phyloP scores from a whole-genome alignment of 2,329 filamentous ascomycete species.

The Cercospora zeina region DNA sequence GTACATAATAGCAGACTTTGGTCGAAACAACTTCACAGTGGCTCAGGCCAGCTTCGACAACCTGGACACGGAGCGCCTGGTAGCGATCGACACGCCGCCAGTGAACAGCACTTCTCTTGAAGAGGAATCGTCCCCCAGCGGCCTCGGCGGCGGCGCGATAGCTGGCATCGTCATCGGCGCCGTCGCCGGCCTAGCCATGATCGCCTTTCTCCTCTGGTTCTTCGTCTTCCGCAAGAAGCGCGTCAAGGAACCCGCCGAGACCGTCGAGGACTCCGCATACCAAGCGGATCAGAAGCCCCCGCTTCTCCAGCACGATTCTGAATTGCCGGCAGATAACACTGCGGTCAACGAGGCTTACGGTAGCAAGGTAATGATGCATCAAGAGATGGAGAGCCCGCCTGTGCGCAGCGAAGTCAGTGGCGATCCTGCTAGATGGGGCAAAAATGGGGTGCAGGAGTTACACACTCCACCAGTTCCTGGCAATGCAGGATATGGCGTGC shows the following conservation, averaged over 20 bases:
- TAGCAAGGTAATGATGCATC: constrained; percentile 3
- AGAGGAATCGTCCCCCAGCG: constrained; percentile 34
- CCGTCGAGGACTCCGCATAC: not conserved
- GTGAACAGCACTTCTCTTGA: not conserved
- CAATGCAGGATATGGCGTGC: constrained; percentile 1
- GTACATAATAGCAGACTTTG: constrained; percentile 36
- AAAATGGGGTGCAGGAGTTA: constrained; percentile 10
- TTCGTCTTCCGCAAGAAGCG: constrained; percentile 44
- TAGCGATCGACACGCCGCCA: constrained; percentile 14
- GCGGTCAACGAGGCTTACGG: constrained; percentile 13
- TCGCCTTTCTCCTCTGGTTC: constrained; percentile 47
- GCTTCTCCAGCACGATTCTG: not conserved
- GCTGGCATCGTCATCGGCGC: constrained; percentile 87
- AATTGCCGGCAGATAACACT: constrained; percentile 5
- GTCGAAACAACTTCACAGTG: constrained; percentile 33
- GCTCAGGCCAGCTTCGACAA: constrained; percentile 29
- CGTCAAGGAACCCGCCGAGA: not conserved
- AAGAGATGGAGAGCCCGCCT: constrained; percentile 11
- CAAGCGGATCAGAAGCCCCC: not conserved
- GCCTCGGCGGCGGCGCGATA: constrained; percentile 80
- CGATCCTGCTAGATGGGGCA: constrained; percentile 15
- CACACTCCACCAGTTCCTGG: constrained; percentile 7
- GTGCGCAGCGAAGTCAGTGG: constrained; percentile 15
- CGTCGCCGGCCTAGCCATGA: constrained; percentile 66
- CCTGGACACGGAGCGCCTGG: constrained; percentile 4